Evolutionary conservation across 805 yeast genomes (phyloP), one percentile per base, ranked within the genome.

Genomic region (Ogataea neopini): DNA sequence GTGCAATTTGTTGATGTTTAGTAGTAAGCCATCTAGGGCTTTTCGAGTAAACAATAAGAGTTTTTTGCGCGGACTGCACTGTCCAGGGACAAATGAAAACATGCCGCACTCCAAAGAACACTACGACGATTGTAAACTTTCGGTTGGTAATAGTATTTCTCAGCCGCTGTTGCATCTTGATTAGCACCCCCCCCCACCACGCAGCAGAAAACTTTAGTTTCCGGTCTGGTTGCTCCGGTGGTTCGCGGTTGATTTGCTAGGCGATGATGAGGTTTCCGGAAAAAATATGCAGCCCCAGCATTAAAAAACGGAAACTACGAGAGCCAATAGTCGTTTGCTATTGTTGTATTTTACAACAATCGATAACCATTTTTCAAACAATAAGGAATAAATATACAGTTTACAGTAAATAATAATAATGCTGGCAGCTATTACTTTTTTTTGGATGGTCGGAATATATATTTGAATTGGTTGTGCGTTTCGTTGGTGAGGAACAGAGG

Each of bases 181-280:
- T 17, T 3, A n/a, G n/a, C n/a, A n/a, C n/a, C n/a, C n/a, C n/a
- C 23, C 37, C 37, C 23, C 23, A 18, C 37, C 37, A 17, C 20
- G 37, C 20, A 6, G 9, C 37, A 34, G 37, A 14, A 34, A 18
- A 34, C 6, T 6, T 11, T 3, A 13, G 40, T 20, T 20, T 20
- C 26, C 26, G 29, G 29, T 22, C 10, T 10, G n/a, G 26, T 30
- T 34, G 37, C 37, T 19, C 30, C 28, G 30, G 42, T 25, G 42
- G n/a, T 13, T 17, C 42, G 25, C 42, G 34, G 34, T 23, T 15
- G 40, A 36, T 36, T 29, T 20, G 40, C 40, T 29, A 26, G 29
- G 40, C 40, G 40, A 36, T 18, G 33, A 39, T 26, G 42, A 26
- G 42, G 42, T 39, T 39, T 39, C 42, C 42, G 42, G 42, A 18